These are phyloP conservation scores for Metschnikowia lachancei DNA, from an alignment of 805 yeast genomes.

Conservation along the genomic window DNA sequence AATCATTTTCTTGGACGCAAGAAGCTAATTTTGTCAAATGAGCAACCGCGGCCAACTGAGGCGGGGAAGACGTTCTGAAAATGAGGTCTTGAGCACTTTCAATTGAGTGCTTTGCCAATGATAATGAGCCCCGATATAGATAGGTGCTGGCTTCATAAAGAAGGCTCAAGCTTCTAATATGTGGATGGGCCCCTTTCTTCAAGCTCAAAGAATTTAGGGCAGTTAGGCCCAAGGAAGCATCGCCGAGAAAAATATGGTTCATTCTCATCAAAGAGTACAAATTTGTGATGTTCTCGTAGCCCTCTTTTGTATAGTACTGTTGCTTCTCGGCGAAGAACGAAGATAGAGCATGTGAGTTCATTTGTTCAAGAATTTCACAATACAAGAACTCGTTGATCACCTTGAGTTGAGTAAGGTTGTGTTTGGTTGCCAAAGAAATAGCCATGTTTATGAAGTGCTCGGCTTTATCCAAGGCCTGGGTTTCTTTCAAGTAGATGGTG, in stretches of 20 bases:
- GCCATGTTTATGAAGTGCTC: conserved; percentile 37
- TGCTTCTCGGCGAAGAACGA: conserved; percentile 9
- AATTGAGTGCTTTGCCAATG: conserved; percentile 18
- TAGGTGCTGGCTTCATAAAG: conserved; percentile 30
- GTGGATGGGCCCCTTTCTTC: conserved; percentile 4
- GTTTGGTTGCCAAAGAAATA: conserved; percentile 28
- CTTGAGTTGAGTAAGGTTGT: conserved; percentile 20
- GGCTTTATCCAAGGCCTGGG: conserved; percentile 40
- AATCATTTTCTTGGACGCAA: conserved; percentile 29
- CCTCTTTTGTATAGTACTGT: conserved; percentile 7
- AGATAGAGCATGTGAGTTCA: conserved; percentile 10
- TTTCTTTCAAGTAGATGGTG: conserved; percentile 39
- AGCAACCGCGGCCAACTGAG: conserved; percentile 35
- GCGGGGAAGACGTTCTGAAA: conserved; percentile 5
- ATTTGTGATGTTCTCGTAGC: conserved; percentile 20
- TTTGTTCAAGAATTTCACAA: conserved; percentile 34
- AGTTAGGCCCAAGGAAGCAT: conserved; percentile 25
- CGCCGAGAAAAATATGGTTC: conserved; percentile 28
- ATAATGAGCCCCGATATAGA: conserved; percentile 29
- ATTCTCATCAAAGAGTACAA: conserved; percentile 33
- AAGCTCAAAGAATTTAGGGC: conserved; percentile 19
- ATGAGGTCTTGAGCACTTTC: conserved; percentile 16
- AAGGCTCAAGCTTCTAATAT: conserved; percentile 24
- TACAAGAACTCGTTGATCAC: conserved; percentile 37
- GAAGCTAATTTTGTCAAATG: conserved; percentile 25